These are phyloP conservation scores for Spraguea lophii DNA, from an alignment of 371 early-diverging fungal species.

Conservation along the genomic window DNA sequence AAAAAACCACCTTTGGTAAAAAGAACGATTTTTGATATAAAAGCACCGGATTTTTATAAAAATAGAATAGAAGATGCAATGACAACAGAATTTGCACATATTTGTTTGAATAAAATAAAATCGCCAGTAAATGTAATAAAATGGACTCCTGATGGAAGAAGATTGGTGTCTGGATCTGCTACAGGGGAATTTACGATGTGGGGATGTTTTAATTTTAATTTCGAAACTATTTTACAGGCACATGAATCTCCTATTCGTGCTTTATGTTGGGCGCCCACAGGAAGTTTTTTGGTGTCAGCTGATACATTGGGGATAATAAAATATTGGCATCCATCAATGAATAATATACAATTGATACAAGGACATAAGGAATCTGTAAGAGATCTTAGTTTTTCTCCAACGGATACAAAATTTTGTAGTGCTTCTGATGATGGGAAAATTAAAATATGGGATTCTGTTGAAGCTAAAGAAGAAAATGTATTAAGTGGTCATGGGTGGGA, in stretches of 20 bases:
- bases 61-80: slow-evolving; percentile 59
- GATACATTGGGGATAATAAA: slow-evolving; percentile 85
- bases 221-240: slow-evolving; percentile 90
- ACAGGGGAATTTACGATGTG: slow-evolving; percentile 96
- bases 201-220: slow-evolving; percentile 95
- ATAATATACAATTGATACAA: slow-evolving; percentile 70
- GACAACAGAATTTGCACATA: slow-evolving; percentile 74
- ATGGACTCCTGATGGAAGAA: slow-evolving; percentile 95
- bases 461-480: slow-evolving; percentile 57
- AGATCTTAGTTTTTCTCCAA: slow-evolving; percentile 60
- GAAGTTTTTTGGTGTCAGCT: slow-evolving; percentile 78
- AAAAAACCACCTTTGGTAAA: slow-evolving; percentile 20
- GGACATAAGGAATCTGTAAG: slow-evolving; percentile 78
- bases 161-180: slow-evolving; percentile 79
- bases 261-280: slow-evolving; percentile 90
- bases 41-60: slow-evolving; percentile 25
- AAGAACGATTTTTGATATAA: slow-evolving; percentile 5
- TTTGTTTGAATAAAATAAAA: slow-evolving; percentile 79
- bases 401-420: slow-evolving; percentile 79
- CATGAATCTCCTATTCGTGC: slow-evolving; percentile 76
- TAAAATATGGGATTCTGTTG: slow-evolving; percentile 83
- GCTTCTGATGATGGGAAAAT: slow-evolving; percentile 86
- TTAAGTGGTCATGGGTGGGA: slow-evolving; percentile 86
- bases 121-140: slow-evolving; percentile 78
- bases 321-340: slow-evolving; percentile 96